Evolutionary conservation across 768 basidiomycete genomes (phyloP), one percentile per base, ranked within the genome.

Genomic region (Lentinula raphanica): DNA sequence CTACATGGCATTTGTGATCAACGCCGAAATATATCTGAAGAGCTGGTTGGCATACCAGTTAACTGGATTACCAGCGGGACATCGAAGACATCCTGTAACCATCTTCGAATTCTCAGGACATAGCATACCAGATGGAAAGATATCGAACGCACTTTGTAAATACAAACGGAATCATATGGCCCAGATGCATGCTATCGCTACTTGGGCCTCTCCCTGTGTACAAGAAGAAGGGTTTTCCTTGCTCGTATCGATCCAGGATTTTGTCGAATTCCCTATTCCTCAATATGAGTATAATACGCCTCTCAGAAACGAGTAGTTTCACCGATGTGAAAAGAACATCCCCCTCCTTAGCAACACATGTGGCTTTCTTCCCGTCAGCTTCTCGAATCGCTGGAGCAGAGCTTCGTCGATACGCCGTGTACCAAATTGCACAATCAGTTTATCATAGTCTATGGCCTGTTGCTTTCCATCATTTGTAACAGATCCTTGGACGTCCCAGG

Each of bases 261-360:
- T 84, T 84, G 73, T 94, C 88, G 65, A 99, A 86, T 56, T 99
- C 97, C 54, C 95, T 98, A 29, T 53, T 35, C 32, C 32, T 35
- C 31, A n/a, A 38, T 35, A 38, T 49, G 23, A 32, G 25, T 31
- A 23, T 32, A 17, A 54, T 19, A 5, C 1, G 36, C 48, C 13
- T 5, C 21, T 15, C 9, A 40, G 44, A 54, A n/a, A 66, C 42
- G 50, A 42, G 12, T 13, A 8, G 12, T 70, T 84, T 62, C 63
- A 92, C 95, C 96, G 87, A 74, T 99, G 97, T 17, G 95, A 98
- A 74, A 98, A 99, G 78, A 98, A 99, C 83, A 90, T 92, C 15
- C 93, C 94, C 58, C 96, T 79, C 36, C 96, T 80, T 50, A 99
- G 76, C 54, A 98, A 81, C 13, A 91, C 76, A 72, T 99, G 96